Percentiles rank a stretch among this genome's conserved stretches.
Evolutionary conservation across 768 basidiomycete species (phyloP).

Genomic region (Infundibulicybe gibba): DNA sequence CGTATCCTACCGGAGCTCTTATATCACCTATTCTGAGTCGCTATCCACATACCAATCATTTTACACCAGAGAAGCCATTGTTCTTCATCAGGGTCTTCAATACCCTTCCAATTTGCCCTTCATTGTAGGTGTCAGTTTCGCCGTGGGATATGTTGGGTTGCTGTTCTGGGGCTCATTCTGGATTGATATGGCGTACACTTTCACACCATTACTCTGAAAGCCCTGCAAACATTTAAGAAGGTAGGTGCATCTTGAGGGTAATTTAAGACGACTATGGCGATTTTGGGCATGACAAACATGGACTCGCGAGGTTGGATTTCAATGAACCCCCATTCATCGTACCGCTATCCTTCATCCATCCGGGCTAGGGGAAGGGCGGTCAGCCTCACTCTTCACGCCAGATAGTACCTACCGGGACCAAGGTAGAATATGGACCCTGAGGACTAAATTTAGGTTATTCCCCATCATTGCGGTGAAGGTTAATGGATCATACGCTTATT

Average conservation of each 20-base stretch:
- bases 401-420: constrained; percentile 62
- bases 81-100: constrained; percentile 56
- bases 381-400: background rate
- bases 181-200: constrained; percentile 58
- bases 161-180: constrained; percentile 52
- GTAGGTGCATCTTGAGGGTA: constrained; percentile 53
- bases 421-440: constrained; percentile 55
- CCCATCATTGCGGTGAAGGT: background rate
- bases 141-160: constrained; percentile 65
- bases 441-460: constrained; percentile 2
- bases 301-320: constrained; percentile 34
- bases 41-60: constrained; percentile 45
- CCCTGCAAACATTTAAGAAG: constrained; percentile 67
- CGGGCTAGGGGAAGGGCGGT: constrained; percentile 43
- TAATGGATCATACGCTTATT: constrained; percentile 34
- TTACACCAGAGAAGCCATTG: constrained; percentile 52
- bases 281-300: constrained; percentile 33
- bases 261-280: background rate
- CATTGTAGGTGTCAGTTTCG: constrained; percentile 43
- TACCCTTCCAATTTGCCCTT: constrained; percentile 51
- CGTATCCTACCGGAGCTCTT: constrained; percentile 23
- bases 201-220: constrained; percentile 54
- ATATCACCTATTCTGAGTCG: background rate
- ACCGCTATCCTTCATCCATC: constrained; percentile 69
- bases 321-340: constrained; percentile 65